Evolutionary conservation across 2,329 filamentous ascomycete species (phyloP), one percentile per base, ranked within the genome.

Genomic region (Claviceps sp.): DNA sequence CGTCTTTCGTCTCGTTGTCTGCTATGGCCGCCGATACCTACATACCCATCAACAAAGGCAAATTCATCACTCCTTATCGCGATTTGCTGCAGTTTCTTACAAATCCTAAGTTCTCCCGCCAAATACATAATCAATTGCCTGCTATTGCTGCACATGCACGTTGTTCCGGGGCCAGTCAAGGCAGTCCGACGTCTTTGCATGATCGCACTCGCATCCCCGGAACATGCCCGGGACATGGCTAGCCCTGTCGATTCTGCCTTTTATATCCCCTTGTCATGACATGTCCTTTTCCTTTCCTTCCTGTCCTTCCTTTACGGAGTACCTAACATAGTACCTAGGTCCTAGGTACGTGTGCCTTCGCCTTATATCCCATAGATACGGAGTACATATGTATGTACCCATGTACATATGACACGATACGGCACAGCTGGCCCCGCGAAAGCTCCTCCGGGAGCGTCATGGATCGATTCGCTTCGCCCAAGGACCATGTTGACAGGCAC

Each of bases 181-280:
- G 26, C 8, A 42, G 39, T 42, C 39, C 20, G 39, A 42, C 39
- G n/a, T 26, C 20, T 23, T 44, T 51, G 45, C 50, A 48, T 48
- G n/a, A 51, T 47, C 50, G 29, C 26, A 48, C n/a, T 48, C 37
- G 38, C 38, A 42, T 37, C 14, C 14, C 45, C 45, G 50, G 50
- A 51, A 51, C 26, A 51, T 44, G 45, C 38, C 50, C 46, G 42
- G 44, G 8, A 29, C 26, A 29, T 29, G 26, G 26, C 26, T 29
- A 3, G 45, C 49, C 38, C 50, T 44, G 50, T 40, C 44, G 22
- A 22, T 20, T 20, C 34, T 22, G 5, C 8, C 37, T 16, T 29
- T 22, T 11, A 3, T 20, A 11, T 42, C 8, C 20, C 39, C 8
- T 42, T 42, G n/a, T 13, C 39, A 42, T 42, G 5, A 17, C n/a